These are phyloP conservation scores for Monoraphidium neglectum DNA, from an alignment of 139 green algal species.

Conservation along the genomic window DNA sequence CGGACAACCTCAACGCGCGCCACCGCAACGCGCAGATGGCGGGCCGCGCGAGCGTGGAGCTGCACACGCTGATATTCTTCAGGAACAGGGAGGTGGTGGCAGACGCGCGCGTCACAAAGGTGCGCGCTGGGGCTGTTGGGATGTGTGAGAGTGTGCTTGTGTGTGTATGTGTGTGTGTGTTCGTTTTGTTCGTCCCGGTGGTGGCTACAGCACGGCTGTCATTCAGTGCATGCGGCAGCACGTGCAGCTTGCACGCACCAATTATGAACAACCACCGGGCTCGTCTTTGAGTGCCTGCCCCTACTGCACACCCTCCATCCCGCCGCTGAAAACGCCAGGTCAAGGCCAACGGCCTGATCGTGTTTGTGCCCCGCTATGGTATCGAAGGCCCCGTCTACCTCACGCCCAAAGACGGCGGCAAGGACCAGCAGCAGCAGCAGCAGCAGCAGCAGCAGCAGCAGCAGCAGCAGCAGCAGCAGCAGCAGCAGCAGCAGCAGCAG, in stretches of 20 bases:
- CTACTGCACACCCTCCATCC: not conserved
- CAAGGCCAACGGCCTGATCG: constrained; percentile 88
- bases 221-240: too few species aligned
- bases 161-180: too few species aligned
- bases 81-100: constrained; percentile 53
- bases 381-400: constrained; percentile 93
- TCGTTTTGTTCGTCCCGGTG: too few species aligned
- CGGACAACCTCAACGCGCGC: constrained; percentile 90
- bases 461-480: constrained; percentile 9
- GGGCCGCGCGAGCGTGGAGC: constrained; percentile 87
- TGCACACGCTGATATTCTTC: constrained; percentile 99
- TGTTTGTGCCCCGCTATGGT: constrained; percentile 97
- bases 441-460: constrained; percentile 3
- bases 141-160: too few species aligned
- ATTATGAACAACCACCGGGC: too few species aligned
- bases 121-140: constrained; percentile 30
- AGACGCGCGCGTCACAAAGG: constrained; percentile 81
- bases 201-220: too few species aligned
- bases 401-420: constrained; percentile 16
- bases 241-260: too few species aligned
- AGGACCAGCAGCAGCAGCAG: constrained; percentile 9
- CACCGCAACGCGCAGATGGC: constrained; percentile 95
- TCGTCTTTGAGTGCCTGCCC: not conserved
- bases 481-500: constrained; percentile 6
- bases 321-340: constrained; percentile 48